Conservation (phyloP, 768 basidiomycete genomes). For the Pluteus cervinus region DNA sequence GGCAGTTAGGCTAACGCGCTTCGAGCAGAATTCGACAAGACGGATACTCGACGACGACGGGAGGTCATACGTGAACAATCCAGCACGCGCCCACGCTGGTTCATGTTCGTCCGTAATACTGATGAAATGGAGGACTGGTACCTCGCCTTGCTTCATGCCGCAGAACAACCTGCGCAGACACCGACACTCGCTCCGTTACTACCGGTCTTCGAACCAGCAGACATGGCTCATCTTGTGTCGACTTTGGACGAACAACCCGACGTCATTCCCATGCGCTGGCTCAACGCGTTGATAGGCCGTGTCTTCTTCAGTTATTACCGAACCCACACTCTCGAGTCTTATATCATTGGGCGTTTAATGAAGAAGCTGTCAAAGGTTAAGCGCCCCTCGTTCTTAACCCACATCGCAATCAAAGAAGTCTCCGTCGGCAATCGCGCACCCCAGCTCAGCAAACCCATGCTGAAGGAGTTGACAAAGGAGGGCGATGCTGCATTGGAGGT, state of each 20-base stretch:
- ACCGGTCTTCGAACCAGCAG: constrained; percentile 61
- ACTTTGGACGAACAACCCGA: constrained; percentile 92
- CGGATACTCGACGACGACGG: no score
- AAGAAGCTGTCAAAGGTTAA: constrained; percentile 92
- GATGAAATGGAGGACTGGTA: constrained; percentile 99
- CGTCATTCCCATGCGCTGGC: constrained; percentile 95
- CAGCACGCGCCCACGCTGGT: constrained; percentile 75
- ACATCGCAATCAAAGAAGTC: constrained; percentile 84
- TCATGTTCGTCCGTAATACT: constrained; percentile 84
- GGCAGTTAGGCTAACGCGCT: no score
- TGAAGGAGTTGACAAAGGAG: constrained; percentile 93
- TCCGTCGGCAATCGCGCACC: constrained; percentile 82
- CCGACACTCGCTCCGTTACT: constrained; percentile 56
- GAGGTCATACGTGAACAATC: no score
- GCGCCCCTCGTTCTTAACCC: constrained; percentile 78
- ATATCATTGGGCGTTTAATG: constrained; percentile 85
- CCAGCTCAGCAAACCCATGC: constrained; percentile 93
- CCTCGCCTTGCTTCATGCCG: constrained; percentile 71
- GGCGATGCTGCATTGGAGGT: constrained; percentile 91
- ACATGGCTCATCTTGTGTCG: constrained; percentile 80
- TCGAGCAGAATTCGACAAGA: constrained; percentile 22
- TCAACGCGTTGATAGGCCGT: constrained; percentile 91
- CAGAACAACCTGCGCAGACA: constrained; percentile 54
- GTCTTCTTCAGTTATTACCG: constrained; percentile 90
- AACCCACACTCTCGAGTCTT: constrained; percentile 74